Evolutionary conservation across 257 asterid genomes (phyloP).

Genomic region (Petrea volubilis): DNA sequence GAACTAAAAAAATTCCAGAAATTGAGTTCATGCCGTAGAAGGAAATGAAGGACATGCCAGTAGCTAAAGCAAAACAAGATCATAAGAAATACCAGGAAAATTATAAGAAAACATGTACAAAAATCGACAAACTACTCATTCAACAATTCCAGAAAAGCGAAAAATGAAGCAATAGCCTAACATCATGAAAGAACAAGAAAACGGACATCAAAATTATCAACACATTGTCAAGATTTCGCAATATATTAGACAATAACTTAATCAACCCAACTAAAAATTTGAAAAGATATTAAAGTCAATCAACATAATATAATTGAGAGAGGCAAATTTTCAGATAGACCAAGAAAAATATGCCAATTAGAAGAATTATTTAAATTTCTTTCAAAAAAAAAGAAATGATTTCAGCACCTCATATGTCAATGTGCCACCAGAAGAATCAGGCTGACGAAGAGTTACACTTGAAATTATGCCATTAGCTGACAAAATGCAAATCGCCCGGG

Average conservation of each 20-base stretch:
- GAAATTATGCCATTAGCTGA: conserved; percentile 84
- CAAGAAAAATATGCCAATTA: neutral
- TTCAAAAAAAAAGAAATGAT: neutral
- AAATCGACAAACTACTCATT: neutral
- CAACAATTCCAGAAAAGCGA: neutral
- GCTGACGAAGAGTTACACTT: conserved; percentile 81
- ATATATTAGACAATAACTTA: neutral
- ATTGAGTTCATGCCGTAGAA: too few species aligned
- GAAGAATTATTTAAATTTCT: neutral
- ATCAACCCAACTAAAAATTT: neutral
- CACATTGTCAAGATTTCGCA: neutral
- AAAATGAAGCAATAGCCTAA: neutral
- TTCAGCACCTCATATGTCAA: conserved; percentile 74
- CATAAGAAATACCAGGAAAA: too few species aligned
- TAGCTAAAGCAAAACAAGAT: too few species aligned
- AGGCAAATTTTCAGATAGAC: neutral
- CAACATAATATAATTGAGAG: neutral
- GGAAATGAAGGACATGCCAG: too few species aligned
- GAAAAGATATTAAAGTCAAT: neutral
- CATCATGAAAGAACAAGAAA: neutral
- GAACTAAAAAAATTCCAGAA: too few species aligned
- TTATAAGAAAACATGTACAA: too few species aligned
- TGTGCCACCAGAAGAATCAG: conserved; percentile 88
- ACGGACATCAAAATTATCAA: neutral
- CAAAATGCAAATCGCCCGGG: conserved; percentile 80